Percentiles rank a stretch among this genome's conserved stretches.
Evolutionary conservation across 2,329 filamentous ascomycete genomes (phyloP).

Genomic region (Dichotomopilus funicola): DNA sequence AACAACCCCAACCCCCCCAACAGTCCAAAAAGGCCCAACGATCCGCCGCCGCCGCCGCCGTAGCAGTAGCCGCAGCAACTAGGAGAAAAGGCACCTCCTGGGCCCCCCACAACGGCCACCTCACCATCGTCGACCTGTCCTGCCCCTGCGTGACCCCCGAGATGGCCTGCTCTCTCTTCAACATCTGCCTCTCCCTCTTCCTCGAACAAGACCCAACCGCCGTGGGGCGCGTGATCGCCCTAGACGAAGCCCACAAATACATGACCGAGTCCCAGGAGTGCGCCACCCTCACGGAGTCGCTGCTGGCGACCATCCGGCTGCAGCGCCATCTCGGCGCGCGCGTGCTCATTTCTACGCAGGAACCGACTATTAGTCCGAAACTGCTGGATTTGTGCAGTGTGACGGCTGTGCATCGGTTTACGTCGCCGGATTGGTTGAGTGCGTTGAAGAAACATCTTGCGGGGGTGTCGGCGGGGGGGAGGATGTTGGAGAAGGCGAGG

Average conservation of each 20-base stretch:
- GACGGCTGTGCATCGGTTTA: slow-evolving; percentile 68
- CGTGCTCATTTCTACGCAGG: slow-evolving; percentile 68
- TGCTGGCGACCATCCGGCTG: slow-evolving; percentile 58
- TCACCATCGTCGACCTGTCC: slow-evolving; percentile 53
- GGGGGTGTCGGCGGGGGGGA: slow-evolving; percentile 22
- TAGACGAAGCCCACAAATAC: slow-evolving; percentile 77
- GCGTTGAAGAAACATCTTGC: slow-evolving; percentile 28
- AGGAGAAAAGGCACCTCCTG: slow-evolving; percentile 25
- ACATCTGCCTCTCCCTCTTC: slow-evolving; percentile 62
- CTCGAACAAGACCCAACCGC: slow-evolving; percentile 43
- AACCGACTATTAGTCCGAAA: slow-evolving; percentile 62
- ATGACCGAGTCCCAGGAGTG: slow-evolving; percentile 53
- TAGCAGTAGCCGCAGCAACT: too few species aligned
- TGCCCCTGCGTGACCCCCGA: slow-evolving; percentile 63
- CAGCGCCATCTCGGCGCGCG: slow-evolving; percentile 64
- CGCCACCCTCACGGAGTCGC: slow-evolving; percentile 50
- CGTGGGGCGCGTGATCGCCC: slow-evolving; percentile 55
- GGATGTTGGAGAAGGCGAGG: slow-evolving; percentile 20
- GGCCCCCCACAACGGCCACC: slow-evolving; percentile 27
- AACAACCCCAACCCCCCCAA: too few species aligned
- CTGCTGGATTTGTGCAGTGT: slow-evolving; percentile 66
- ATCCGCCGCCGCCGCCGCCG: not conserved
- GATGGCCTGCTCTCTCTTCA: slow-evolving; percentile 65
- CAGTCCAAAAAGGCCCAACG: not conserved
- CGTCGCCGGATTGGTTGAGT: slow-evolving; percentile 29